These are phyloP conservation scores for Monosporascus sp. DNA, from an alignment of 2,329 filamentous ascomycete species.

Conservation along the genomic window DNA sequence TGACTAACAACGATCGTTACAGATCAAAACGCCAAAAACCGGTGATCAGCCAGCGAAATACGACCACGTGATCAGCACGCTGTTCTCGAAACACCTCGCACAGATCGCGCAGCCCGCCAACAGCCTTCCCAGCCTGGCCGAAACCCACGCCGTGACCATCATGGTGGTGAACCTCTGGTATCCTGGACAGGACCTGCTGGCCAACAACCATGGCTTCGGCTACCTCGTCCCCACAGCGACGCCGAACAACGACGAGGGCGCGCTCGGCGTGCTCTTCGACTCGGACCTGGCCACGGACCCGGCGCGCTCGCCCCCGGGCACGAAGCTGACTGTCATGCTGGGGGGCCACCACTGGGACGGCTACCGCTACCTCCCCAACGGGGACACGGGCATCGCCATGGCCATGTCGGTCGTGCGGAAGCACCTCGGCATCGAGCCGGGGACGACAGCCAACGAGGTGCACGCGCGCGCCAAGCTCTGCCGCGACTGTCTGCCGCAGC, in stretches of 20 bases:
- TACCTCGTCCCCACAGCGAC: slow-evolving; percentile 82
- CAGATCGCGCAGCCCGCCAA: slow-evolving; percentile 26
- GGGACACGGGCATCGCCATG: slow-evolving; percentile 62
- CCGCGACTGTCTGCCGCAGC: slow-evolving; percentile 82
- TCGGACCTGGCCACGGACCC: slow-evolving; percentile 47
- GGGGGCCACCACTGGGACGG: slow-evolving; percentile 88
- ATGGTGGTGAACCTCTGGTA: slow-evolving; percentile 94
- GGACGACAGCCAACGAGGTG: slow-evolving; percentile 49
- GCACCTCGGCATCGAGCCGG: slow-evolving; percentile 64
- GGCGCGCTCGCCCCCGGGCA: slow-evolving; percentile 43
- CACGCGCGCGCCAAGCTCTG: slow-evolving; percentile 55
- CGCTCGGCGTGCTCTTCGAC: slow-evolving; percentile 90
- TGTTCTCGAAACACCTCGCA: slow-evolving; percentile 45
- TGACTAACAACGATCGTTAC: slow-evolving; percentile 2
- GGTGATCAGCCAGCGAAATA: slow-evolving; percentile 26
- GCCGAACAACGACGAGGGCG: slow-evolving; percentile 73
- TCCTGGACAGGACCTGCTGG: slow-evolving; percentile 54
- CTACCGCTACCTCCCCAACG: slow-evolving; percentile 51
- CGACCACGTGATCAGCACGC: slow-evolving; percentile 61
- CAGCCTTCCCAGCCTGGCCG: slow-evolving; percentile 42
- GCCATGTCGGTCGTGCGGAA: slow-evolving; percentile 64
- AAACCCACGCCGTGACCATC: slow-evolving; percentile 67
- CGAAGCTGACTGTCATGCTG: slow-evolving; percentile 90
- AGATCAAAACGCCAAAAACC: slow-evolving; percentile 26
- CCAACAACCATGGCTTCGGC: slow-evolving; percentile 68